These are phyloP conservation scores for Fusarium duplospermum DNA, from an alignment of 2,329 filamentous ascomycete species.

Conservation along the genomic window DNA sequence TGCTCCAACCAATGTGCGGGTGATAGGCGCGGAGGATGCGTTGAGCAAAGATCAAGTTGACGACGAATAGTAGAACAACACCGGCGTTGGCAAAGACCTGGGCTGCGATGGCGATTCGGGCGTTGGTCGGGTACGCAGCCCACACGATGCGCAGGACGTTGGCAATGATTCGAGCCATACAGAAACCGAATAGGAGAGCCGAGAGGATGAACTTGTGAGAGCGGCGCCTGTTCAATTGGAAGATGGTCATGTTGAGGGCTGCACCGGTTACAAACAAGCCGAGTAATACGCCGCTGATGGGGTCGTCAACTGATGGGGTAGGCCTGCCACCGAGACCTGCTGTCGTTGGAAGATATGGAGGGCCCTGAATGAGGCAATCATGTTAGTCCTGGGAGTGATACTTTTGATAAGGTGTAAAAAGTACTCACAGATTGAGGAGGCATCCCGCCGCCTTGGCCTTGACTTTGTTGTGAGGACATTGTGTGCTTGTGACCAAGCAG, in stretches of 20 bases:
- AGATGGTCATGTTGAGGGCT: slow-evolving; percentile 67
- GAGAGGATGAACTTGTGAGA: slow-evolving; percentile 71
- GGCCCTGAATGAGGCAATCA: slow-evolving; percentile 41
- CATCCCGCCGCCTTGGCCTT: slow-evolving; percentile 8
- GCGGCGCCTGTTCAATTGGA: slow-evolving; percentile 60
- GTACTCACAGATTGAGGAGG: slow-evolving; percentile 30
- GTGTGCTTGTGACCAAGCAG: not conserved
- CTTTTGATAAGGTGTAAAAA: not conserved
- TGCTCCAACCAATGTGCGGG: slow-evolving; percentile 77
- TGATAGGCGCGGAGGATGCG: slow-evolving; percentile 80
- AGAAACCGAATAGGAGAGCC: slow-evolving; percentile 68
- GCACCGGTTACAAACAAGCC: slow-evolving; percentile 66
- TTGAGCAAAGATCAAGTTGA: slow-evolving; percentile 83
- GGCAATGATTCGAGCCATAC: slow-evolving; percentile 64
- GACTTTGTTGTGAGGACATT: slow-evolving; percentile 31
- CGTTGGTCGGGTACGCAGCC: slow-evolving; percentile 56
- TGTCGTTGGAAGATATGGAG: slow-evolving; percentile 53
- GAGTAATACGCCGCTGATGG: slow-evolving; percentile 73
- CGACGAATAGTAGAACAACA: slow-evolving; percentile 78
- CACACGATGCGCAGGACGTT: slow-evolving; percentile 65
- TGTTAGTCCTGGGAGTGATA: slow-evolving; percentile 7
- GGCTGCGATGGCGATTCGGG: slow-evolving; percentile 66
- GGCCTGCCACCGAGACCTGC: slow-evolving; percentile 70
- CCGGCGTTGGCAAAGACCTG: slow-evolving; percentile 79
- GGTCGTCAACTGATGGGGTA: slow-evolving; percentile 68